phyloP scores from a whole-genome alignment of 768 basidiomycete species.

The Leccinum rimulosum region DNA sequence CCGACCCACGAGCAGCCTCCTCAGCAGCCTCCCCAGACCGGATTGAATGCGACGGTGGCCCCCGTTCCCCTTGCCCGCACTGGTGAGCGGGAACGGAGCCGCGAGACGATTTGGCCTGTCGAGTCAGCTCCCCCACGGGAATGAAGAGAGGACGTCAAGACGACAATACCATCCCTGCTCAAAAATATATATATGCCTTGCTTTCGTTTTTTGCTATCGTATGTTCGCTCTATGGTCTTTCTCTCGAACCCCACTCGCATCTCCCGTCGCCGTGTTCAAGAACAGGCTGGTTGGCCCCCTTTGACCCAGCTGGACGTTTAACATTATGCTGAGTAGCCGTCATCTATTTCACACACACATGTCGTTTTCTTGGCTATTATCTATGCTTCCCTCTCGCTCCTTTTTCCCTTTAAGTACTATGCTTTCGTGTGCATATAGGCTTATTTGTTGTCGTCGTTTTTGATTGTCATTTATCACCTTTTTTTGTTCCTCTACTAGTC shows the following conservation, averaged over 20 bases:
- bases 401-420: conserved; percentile 7
- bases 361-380: conserved; percentile 27
- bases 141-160: conserved; percentile 21
- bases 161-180: conserved; percentile 10
- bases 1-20: conserved; percentile 28
- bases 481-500: conserved; percentile 9
- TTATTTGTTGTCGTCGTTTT: conserved; percentile 20
- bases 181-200: conserved; percentile 21
- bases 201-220: conserved; percentile 32
- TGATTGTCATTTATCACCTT: conserved; percentile 27
- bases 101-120: conserved; percentile 31
- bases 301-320: conserved; percentile 25
- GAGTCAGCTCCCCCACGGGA: conserved; percentile 27
- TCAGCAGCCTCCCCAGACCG: conserved; percentile 21
- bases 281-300: conserved; percentile 12
- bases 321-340: conserved; percentile 22
- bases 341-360: conserved; percentile 19
- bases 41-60: conserved; percentile 10
- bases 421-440: conserved; percentile 30
- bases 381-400: conserved; percentile 19
- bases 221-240: conserved; percentile 12
- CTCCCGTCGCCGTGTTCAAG: conserved; percentile 1
- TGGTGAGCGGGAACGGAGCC: conserved; percentile 29
- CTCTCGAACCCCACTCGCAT: conserved; percentile 27
- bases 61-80: conserved; percentile 24